Evolutionary conservation across 2,329 filamentous ascomycete genomes (phyloP), one percentile per base, ranked within the genome.

Genomic region (Geoglossum cookeanum): DNA sequence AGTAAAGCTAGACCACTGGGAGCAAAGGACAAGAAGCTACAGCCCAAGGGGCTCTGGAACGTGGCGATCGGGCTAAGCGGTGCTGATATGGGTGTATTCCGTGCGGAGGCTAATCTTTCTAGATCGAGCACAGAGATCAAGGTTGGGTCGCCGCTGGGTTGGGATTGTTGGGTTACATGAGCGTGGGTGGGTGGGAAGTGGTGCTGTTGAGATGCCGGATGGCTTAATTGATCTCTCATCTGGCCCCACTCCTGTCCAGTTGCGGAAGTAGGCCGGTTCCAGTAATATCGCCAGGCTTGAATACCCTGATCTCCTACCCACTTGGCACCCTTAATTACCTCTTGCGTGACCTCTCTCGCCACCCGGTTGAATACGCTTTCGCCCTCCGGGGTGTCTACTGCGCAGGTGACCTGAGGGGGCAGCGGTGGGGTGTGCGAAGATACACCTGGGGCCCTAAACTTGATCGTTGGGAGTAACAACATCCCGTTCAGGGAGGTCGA

Each of bases 211-310:
- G 74, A 70, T 59, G 71, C 64, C 44, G 72, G 72, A 53, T 57
- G 29, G 37, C 13, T 22, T 35, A 37, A n/a, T 39, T 32, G 32
- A 37, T 48, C 55, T 33, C 42, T 32, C 5, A 33, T 52, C 33
- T 53, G 49, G 15, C 49, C 13, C 30, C 29, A 32, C 11, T 53
- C 49, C 6, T 22, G 49, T 17, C 49, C 30, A 13, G 32, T 37
- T 11, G 58, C 52, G 39, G 58, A 51, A 17, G 57, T 37, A 32
- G 57, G 42, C 65, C 78, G 75, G 64, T 85, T 87, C 79, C 85
- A 89, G 70, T 92, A 91, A 64, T 78, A 84, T 64, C 87, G 88
- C 78, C 85, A 87, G 8, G 83, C 83, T 65, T 87, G 83, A 64
- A 81, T 75, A 27, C 86, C 81, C 65, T 89, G 85, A 64, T 89